Evolutionary conservation across 352 stramenopile genomes (phyloP).

Genomic region (Globisporangium canariense): DNA sequence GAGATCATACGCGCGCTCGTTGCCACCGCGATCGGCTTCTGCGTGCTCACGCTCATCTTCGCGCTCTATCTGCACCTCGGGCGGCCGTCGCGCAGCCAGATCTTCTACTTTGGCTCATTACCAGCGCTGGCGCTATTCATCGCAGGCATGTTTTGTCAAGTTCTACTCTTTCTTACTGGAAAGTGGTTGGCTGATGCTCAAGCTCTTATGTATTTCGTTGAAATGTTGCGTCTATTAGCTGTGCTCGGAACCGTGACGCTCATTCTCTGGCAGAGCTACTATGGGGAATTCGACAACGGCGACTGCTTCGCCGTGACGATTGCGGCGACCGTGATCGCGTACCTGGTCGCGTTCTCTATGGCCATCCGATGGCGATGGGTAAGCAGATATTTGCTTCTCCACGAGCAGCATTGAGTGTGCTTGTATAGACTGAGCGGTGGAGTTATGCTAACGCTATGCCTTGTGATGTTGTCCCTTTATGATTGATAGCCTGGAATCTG

Average conservation of each 20-base stretch:
- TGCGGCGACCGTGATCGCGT: slow-evolving; percentile 69
- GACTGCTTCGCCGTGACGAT: slow-evolving; percentile 70
- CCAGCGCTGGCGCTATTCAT: slow-evolving; percentile 49
- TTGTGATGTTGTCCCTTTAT: background rate
- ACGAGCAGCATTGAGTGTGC: background rate
- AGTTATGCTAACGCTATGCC: background rate
- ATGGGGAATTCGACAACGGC: slow-evolving; percentile 57
- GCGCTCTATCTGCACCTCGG: slow-evolving; percentile 69
- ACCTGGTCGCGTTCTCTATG: slow-evolving; percentile 66
- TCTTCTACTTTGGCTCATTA: slow-evolving; percentile 57
- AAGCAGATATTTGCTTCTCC: background rate
- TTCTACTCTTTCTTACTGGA: background rate
- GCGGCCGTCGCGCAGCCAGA: slow-evolving; percentile 47
- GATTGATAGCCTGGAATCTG: slow-evolving; percentile 59
- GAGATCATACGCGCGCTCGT: slow-evolving; percentile 43
- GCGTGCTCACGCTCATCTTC: slow-evolving; percentile 37
- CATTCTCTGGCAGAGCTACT: slow-evolving; percentile 56
- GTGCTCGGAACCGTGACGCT: slow-evolving; percentile 43
- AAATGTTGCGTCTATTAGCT: slow-evolving; percentile 16
- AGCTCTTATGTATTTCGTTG: background rate
- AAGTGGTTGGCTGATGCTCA: background rate
- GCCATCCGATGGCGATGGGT: slow-evolving; percentile 73
- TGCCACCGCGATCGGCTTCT: slow-evolving; percentile 40
- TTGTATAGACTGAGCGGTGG: background rate
- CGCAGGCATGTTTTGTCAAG: slow-evolving; percentile 24